These are phyloP conservation scores for Calonectria hongkongensis DNA, from an alignment of 2,329 filamentous ascomycete genomes.

Conservation along the genomic window DNA sequence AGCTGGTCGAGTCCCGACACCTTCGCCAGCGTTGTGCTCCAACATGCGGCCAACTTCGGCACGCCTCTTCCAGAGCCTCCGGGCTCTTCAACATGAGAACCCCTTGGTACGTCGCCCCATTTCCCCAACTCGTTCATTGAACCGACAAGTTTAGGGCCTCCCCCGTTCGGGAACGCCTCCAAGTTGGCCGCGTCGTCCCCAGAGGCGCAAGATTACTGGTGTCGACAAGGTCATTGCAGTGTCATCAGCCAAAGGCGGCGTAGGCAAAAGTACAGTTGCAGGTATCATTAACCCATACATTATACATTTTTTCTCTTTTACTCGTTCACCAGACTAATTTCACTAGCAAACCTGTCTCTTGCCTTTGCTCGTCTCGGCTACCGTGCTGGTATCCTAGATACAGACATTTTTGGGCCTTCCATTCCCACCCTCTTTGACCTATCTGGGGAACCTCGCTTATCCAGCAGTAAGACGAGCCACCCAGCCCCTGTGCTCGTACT, in stretches of 20 bases:
- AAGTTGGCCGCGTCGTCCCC: slow-evolving; percentile 82
- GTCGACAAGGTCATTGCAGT: slow-evolving; percentile 97
- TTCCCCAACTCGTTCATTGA: not conserved
- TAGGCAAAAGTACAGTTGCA: slow-evolving; percentile 96
- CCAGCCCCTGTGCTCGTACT: slow-evolving; percentile 1
- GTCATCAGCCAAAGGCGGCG: slow-evolving; percentile 97
- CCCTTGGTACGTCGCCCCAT: slow-evolving; percentile 78
- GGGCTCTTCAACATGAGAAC: slow-evolving; percentile 82
- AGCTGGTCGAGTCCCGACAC: not conserved
- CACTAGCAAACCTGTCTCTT: slow-evolving; percentile 85
- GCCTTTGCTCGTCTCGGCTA: slow-evolving; percentile 89
- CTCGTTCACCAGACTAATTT: not conserved
- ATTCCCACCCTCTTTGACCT: slow-evolving; percentile 93
- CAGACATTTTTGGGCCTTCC: slow-evolving; percentile 97
- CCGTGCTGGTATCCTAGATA: slow-evolving; percentile 91
- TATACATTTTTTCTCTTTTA: not conserved
- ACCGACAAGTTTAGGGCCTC: slow-evolving; percentile 77
- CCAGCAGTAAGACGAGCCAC: slow-evolving; percentile 73
- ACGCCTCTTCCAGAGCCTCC: slow-evolving; percentile 60
- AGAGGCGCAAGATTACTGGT: slow-evolving; percentile 86
- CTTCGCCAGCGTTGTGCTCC: not conserved
- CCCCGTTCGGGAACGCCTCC: slow-evolving; percentile 81
- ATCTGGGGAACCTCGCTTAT: slow-evolving; percentile 85
- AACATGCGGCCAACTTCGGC: slow-evolving; percentile 62
- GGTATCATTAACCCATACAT: slow-evolving; percentile 66